Evolutionary conservation across 257 asterid genomes (phyloP).

Genomic region (Nyctanthes arbortristis): DNA sequence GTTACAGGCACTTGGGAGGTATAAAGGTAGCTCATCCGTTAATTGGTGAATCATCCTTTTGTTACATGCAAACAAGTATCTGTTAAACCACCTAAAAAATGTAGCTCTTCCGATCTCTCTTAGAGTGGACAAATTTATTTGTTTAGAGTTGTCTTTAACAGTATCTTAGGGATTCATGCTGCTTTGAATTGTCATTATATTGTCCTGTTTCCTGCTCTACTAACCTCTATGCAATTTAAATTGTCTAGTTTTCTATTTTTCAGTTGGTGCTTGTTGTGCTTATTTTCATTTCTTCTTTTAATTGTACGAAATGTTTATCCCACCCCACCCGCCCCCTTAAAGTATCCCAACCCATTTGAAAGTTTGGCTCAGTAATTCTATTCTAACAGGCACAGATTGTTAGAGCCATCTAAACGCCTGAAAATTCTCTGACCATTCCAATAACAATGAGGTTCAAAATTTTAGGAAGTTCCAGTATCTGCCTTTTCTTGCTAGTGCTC

Average conservation of each 20-base stretch:
- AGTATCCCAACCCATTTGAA: background rate
- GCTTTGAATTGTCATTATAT: constrained; percentile 4
- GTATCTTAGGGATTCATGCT: background rate
- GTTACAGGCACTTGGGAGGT: constrained; percentile 77
- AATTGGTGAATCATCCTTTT: constrained; percentile 2
- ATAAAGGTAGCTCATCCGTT: constrained; percentile 59
- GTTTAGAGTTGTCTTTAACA: background rate
- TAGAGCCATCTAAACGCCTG: background rate
- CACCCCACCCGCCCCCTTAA: background rate
- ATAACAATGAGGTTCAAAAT: background rate
- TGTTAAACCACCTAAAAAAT: background rate
- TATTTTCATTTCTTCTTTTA: constrained; percentile 1
- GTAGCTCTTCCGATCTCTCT: no score
- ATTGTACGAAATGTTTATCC: background rate
- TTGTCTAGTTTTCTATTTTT: background rate
- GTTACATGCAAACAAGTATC: background rate
- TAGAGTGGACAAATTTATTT: background rate
- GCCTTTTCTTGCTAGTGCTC: background rate
- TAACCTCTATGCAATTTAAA: constrained; percentile 6
- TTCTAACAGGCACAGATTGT: constrained; percentile 5
- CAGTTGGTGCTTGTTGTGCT: constrained; percentile 12
- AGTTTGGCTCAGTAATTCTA: background rate
- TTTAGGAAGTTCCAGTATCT: constrained; percentile 4
- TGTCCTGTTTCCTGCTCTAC: constrained; percentile 2
- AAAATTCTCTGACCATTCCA: background rate